A percentile compares a stretch with the other conserved stretches of the same genome.
These are phyloP conservation scores for Taphrina populina DNA, from an alignment of 1,139 yeast genomes.

Conservation along the genomic window DNA sequence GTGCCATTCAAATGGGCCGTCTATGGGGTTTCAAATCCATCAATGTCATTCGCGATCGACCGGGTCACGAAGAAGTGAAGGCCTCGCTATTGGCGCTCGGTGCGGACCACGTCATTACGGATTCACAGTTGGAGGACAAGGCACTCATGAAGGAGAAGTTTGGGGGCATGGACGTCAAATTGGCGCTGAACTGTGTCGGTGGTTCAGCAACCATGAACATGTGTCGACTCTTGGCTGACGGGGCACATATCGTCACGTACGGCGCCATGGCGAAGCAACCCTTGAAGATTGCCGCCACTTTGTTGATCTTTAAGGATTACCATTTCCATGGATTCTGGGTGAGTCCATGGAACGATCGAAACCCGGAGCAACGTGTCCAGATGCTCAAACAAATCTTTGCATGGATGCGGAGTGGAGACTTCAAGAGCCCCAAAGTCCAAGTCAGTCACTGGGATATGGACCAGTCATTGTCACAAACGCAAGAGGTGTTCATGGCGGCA, in stretches of 20 bases:
- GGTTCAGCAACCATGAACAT: conserved; percentile 79
- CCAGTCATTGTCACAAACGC: conserved; percentile 3
- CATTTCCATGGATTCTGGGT: conserved; percentile 93
- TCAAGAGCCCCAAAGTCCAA: conserved; percentile 42
- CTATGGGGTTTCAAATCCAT: conserved; percentile 77
- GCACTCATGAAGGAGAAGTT: conserved; percentile 59
- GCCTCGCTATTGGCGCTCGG: conserved; percentile 63
- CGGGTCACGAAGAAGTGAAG: conserved; percentile 63
- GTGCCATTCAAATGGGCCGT: conserved; percentile 83
- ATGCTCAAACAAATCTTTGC: conserved; percentile 62
- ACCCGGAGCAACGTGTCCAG: conserved; percentile 61
- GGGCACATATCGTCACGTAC: conserved; percentile 77
- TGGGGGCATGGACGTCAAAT: conserved; percentile 52
- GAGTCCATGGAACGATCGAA: conserved; percentile 66
- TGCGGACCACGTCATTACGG: conserved; percentile 88
- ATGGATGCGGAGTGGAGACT: conserved; percentile 63
- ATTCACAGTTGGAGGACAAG: conserved; percentile 70
- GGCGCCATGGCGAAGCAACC: conserved; percentile 99
- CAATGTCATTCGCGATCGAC: conserved; percentile 83
- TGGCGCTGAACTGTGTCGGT: conserved; percentile 91
- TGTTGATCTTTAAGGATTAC: conserved; percentile 84
- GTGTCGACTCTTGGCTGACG: conserved; percentile 70
- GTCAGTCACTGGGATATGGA: conserved; percentile 9
- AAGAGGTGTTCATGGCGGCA: conserved; percentile 8
- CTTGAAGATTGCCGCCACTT: conserved; percentile 79